Evolutionary conservation across 305 asterid species (phyloP), one percentile per base, ranked within the genome.

Genomic region (Solanum hybrid): DNA sequence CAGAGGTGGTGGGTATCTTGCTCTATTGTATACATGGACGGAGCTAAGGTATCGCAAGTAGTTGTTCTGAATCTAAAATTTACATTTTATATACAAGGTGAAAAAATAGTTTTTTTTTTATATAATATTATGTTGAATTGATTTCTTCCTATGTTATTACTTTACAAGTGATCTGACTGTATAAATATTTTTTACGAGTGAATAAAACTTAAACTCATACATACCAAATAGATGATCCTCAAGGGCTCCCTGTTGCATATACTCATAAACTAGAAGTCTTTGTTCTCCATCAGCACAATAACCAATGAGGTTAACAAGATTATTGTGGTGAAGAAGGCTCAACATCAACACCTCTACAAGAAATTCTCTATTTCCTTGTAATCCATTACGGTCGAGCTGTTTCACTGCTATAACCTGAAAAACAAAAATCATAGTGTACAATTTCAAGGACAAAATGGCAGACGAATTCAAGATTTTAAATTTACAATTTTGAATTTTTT

Each of bases 211-310:
- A 35, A 35, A 78, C 51, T 1, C 28, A 20, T 78, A 64, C 73
- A 0, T 22, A 79, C 86, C 61, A 46, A 92, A 88, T 22, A 93
- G 88, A 83, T 92, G 94, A 61, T 92, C 93, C 71, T 93, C 94
- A 13, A 93, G 73, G 37, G 92, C 90, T 75, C 94, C 94, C 76
- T 89, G 75, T 1, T 93, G 64, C 94, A 92, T 92, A 89, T 89
- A 91, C 37, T 92, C 94, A 39, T 91, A 92, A 4, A 92, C 94
- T 34, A 92, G 61, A 86, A 92, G 93, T 78, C 94, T 92, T 33
- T 92, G 94, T 20, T 91, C 93, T 40, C 94, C 94, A 90, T 92
- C 94, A 4, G 92, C 92, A 42, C 94, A 92, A 88, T 92, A 92
- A 6, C 94, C 94, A 16, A 92, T 91, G 6, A 92, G 84, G 31